A percentile compares a stretch with the other conserved stretches of the same genome.
phyloP scores from a whole-genome alignment of 306 rosid species.

The Sesbania bispinosa region DNA sequence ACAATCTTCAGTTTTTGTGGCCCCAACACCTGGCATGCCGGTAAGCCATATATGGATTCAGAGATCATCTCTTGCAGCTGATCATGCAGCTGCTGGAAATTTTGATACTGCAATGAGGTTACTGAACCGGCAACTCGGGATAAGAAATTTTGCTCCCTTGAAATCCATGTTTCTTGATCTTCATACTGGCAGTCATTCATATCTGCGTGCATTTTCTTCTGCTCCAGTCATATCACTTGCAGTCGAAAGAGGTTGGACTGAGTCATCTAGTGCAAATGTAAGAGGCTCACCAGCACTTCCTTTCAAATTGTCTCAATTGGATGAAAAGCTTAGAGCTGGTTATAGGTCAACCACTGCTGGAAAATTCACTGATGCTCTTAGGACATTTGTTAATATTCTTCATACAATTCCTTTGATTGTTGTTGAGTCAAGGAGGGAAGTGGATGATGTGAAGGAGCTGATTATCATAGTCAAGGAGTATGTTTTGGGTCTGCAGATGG shows the following conservation, averaged over 20 bases:
- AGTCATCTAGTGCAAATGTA: slow-evolving; percentile 70
- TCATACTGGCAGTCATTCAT: slow-evolving; percentile 73
- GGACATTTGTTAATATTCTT: slow-evolving; percentile 61
- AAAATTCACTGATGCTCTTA: slow-evolving; percentile 70
- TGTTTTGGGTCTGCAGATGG: slow-evolving; percentile 78
- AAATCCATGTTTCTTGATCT: slow-evolving; percentile 79
- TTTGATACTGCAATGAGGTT: slow-evolving; percentile 92
- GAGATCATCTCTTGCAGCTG: slow-evolving; percentile 91
- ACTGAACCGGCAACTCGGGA: slow-evolving; percentile 86
- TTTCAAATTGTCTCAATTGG: slow-evolving; percentile 70
- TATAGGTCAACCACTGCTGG: slow-evolving; percentile 80
- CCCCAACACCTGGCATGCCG: slow-evolving; percentile 92
- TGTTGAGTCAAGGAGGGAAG: slow-evolving; percentile 94
- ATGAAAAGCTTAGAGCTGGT: slow-evolving; percentile 87
- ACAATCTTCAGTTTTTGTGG: slow-evolving; percentile 59
- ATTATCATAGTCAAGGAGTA: slow-evolving; percentile 76
- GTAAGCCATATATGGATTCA: slow-evolving; percentile 89
- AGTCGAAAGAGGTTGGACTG: slow-evolving; percentile 86
- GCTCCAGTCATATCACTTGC: slow-evolving; percentile 75
- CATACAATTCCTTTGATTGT: slow-evolving; percentile 82
- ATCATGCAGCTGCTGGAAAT: slow-evolving; percentile 95
- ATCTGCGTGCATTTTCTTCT: slow-evolving; percentile 74
- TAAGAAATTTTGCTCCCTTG: slow-evolving; percentile 69
- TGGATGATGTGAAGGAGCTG: slow-evolving; percentile 90
- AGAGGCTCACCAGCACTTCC: slow-evolving; percentile 78